Evolutionary conservation across 371 early-diverging fungal genomes (phyloP).

Genomic region (Batkoa obscura): DNA sequence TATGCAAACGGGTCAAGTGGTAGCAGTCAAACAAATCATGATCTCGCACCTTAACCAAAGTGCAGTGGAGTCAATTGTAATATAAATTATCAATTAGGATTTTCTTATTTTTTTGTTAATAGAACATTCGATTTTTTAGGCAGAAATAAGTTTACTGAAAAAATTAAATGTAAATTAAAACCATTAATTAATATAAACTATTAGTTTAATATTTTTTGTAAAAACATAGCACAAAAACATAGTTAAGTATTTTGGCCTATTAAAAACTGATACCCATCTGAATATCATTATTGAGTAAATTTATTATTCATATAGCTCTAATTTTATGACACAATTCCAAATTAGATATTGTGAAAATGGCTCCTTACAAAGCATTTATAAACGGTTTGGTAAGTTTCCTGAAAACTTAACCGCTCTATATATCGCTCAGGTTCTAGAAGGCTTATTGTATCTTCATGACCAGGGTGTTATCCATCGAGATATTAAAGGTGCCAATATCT

Average conservation of each 20-base stretch:
- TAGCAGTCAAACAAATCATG: slow-evolving; percentile 54
- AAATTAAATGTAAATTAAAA: slow-evolving; percentile 27
- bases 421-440: slow-evolving; percentile 58
- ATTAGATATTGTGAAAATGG: slow-evolving; percentile 67
- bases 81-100: slow-evolving; percentile 8
- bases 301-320: neutral
- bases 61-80: slow-evolving; percentile 31
- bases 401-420: slow-evolving; percentile 65
- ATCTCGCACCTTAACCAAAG: slow-evolving; percentile 20
- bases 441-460: slow-evolving; percentile 62
- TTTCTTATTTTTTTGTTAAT: too few relatives aligned
- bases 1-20: slow-evolving; percentile 43
- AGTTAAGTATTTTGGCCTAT: slow-evolving; percentile 53
- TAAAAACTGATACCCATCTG: slow-evolving; percentile 33
- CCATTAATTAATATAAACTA: too few relatives aligned
- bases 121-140: slow-evolving; percentile 16
- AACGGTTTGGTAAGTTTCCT: slow-evolving; percentile 65
- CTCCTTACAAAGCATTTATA: slow-evolving; percentile 54
- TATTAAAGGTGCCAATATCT: slow-evolving; percentile 72
- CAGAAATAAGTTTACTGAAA: slow-evolving; percentile 45
- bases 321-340: neutral
- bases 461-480: slow-evolving; percentile 84
- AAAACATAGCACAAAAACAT: slow-evolving; percentile 46
- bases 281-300: slow-evolving; percentile 56
- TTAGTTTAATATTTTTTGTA: too few relatives aligned